Evolutionary conservation across 2,329 filamentous ascomycete genomes (phyloP).

Genomic region (Aureobasidium sp.): DNA sequence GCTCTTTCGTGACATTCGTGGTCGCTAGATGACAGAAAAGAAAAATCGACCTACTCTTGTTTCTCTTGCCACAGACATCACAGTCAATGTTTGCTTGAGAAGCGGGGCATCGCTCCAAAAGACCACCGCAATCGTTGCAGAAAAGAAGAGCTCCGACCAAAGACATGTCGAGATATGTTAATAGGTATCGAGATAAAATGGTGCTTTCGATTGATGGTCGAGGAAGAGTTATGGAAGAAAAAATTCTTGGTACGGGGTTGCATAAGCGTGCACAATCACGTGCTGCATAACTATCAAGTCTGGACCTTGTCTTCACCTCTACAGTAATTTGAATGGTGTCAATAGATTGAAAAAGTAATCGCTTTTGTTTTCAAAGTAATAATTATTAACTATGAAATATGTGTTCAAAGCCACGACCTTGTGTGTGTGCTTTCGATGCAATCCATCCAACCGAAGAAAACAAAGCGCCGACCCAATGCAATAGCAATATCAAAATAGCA

Average conservation of each 20-base stretch:
- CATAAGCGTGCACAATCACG: constrained; percentile 1
- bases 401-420: neutral
- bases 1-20: neutral
- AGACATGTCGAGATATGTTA: constrained; percentile 52
- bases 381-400: neutral
- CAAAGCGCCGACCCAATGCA: neutral
- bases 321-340: neutral
- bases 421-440: neutral
- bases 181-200: neutral
- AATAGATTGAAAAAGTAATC: neutral
- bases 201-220: neutral
- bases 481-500: neutral
- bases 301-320: neutral
- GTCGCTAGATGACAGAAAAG: too few relatives aligned
- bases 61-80: constrained; percentile 78
- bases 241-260: neutral
- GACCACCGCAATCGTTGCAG: constrained; percentile 85
- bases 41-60: constrained; percentile 54
- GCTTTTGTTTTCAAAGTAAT: neutral
- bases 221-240: constrained; percentile 3
- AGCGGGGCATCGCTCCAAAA: constrained; percentile 73
- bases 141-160: constrained; percentile 87
- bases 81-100: constrained; percentile 72
- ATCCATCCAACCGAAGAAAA: neutral
- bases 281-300: neutral